These are phyloP conservation scores for Calonectria multiphialidica DNA, from an alignment of 2,329 filamentous ascomycete species.

Conservation along the genomic window DNA sequence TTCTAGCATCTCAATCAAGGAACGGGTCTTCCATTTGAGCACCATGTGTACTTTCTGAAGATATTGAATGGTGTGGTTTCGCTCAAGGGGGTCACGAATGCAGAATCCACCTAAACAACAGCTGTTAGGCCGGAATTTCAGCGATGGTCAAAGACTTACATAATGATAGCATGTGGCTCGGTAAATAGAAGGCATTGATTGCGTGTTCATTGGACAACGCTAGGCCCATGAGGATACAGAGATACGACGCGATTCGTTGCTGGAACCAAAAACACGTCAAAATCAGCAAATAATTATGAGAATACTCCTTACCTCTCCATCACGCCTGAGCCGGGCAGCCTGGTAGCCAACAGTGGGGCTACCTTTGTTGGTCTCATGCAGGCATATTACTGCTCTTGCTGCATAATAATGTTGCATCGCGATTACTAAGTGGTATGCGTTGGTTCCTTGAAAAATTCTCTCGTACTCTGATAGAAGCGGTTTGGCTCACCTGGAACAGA, in stretches of 20 bases:
- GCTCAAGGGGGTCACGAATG: slow-evolving; percentile 13
- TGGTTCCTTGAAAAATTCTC: neutral
- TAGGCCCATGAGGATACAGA: slow-evolving; percentile 33
- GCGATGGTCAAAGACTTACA: slow-evolving; percentile 13
- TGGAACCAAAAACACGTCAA: neutral
- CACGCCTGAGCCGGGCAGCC: slow-evolving; percentile 11
- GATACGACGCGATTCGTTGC: slow-evolving; percentile 21
- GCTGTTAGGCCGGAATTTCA: neutral
- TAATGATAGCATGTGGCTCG: slow-evolving; percentile 36
- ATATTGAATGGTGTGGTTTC: slow-evolving; percentile 11
- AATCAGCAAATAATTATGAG: too few relatives aligned
- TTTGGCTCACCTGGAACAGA: slow-evolving; percentile 14
- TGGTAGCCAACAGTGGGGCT: slow-evolving; percentile 3
- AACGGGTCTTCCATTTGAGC: slow-evolving; percentile 19
- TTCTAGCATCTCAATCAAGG: neutral
- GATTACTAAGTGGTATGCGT: slow-evolving; percentile 41
- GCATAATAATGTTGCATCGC: slow-evolving; percentile 54
- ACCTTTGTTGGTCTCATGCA: slow-evolving; percentile 24
- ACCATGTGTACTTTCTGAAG: slow-evolving; percentile 11
- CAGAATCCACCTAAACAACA: slow-evolving; percentile 17
- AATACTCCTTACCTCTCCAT: slow-evolving; percentile 13
- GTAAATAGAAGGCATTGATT: slow-evolving; percentile 36
- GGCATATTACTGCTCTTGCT: slow-evolving; percentile 24
- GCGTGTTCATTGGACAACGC: slow-evolving; percentile 35
- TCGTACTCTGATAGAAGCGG: neutral